Percentiles rank a stretch among this genome's conserved stretches.
Conservation (phyloP, 176 grass and related monocot species). For the Oryza meridionalis region DNA sequence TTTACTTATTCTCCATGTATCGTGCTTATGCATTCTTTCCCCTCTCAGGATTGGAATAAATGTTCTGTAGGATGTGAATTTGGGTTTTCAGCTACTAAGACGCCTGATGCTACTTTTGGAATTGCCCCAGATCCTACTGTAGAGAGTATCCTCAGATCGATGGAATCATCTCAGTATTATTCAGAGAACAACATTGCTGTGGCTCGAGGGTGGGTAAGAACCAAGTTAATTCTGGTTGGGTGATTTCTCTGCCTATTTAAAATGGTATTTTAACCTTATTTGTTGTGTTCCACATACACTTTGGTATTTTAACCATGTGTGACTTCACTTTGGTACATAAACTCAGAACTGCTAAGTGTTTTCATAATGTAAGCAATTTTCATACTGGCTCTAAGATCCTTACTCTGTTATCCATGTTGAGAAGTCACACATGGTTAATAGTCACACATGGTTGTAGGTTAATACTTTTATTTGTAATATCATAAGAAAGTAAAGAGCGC, state of each 20-base stretch:
- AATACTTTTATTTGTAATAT: background rate
- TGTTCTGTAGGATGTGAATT: conserved; percentile 87
- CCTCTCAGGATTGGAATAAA: conserved; percentile 78
- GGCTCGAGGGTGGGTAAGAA: conserved; percentile 98
- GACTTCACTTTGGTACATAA: background rate
- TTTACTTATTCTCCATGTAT: conserved; percentile 20
- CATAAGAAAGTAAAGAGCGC: conserved; percentile 3
- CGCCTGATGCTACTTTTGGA: conserved; percentile 92
- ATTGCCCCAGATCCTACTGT: conserved; percentile 51
- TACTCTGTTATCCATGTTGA: conserved; percentile 15
- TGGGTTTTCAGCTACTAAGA: conserved; percentile 64
- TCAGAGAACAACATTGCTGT: conserved; percentile 74
- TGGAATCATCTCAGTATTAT: conserved; percentile 99
- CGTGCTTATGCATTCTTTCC: conserved; percentile 30
- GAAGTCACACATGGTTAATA: conserved; percentile 14
- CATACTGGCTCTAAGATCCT: background rate
- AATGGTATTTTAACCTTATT: conserved; percentile 37
- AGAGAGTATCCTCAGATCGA: conserved; percentile 77
- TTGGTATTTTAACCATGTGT: background rate
- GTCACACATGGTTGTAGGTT: conserved; percentile 8
- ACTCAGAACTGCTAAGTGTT: conserved; percentile 4
- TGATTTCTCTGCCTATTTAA: conserved; percentile 20
- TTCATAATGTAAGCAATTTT: conserved; percentile 10
- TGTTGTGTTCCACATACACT: background rate
- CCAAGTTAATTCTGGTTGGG: conserved; percentile 50